phyloP scores from a whole-genome alignment of 805 yeast species.

The Schwanniomyces pseudopolymorphus region DNA sequence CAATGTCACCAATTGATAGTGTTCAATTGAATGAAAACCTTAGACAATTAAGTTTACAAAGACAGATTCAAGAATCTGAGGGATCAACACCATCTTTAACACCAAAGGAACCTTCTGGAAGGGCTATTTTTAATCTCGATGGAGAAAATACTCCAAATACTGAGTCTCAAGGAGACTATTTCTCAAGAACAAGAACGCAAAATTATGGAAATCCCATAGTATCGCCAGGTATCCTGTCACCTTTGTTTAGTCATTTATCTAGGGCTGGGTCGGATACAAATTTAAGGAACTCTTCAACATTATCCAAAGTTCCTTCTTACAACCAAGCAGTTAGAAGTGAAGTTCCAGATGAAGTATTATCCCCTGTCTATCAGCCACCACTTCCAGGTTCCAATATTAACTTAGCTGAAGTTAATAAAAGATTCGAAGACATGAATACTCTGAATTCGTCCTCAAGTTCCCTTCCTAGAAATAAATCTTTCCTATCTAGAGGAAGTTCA shows the following conservation, averaged over 20 bases:
- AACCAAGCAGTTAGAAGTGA: constrained; percentile 68
- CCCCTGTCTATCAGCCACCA: constrained; percentile 72
- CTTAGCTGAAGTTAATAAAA: constrained; percentile 27
- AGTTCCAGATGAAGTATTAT: constrained; percentile 48
- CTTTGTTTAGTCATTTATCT: constrained; percentile 54
- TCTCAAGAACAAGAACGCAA: constrained; percentile 16
- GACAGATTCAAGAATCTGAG: constrained; percentile 40
- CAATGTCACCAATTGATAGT: constrained; percentile 41
- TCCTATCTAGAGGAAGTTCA: constrained; percentile 27
- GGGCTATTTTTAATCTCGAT: constrained; percentile 36
- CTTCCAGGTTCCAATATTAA: constrained; percentile 40
- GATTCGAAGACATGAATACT: constrained; percentile 22
- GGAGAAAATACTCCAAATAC: constrained; percentile 15
- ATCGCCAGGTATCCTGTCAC: constrained; percentile 48
- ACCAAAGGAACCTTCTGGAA: constrained; percentile 4
- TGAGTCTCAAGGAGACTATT: constrained; percentile 19
- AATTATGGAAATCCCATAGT: constrained; percentile 1
- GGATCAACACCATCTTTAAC: constrained; percentile 4
- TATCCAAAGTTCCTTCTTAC: constrained; percentile 83
- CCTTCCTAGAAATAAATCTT: constrained; percentile 14
- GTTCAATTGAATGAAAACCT: constrained; percentile 51
- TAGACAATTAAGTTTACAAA: constrained; percentile 49
- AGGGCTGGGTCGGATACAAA: constrained; percentile 50
- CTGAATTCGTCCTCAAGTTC: constrained; percentile 7
- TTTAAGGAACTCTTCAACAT: constrained; percentile 12